Conservation (phyloP, 2,329 filamentous ascomycete genomes). For the Xylariomycetidae sp. region DNA sequence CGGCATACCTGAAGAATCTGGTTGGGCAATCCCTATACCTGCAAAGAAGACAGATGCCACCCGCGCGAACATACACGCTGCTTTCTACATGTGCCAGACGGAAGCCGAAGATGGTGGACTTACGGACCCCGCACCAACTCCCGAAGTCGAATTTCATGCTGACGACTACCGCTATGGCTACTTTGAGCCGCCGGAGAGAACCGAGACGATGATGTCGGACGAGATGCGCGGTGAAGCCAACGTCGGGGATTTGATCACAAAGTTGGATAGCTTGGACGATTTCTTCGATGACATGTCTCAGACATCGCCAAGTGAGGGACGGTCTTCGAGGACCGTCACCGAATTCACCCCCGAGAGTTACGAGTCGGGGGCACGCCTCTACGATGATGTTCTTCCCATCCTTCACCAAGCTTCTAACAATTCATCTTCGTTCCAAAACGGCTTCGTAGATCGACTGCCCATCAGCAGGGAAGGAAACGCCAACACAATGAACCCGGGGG, state of each 20-base stretch:
- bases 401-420: slow-evolving; percentile 78
- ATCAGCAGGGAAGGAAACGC: slow-evolving; percentile 52
- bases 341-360: slow-evolving; percentile 60
- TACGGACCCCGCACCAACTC: slow-evolving; percentile 61
- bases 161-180: slow-evolving; percentile 84
- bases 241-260: slow-evolving; percentile 76
- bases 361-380: slow-evolving; percentile 74
- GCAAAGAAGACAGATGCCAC: slow-evolving; percentile 84
- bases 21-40: slow-evolving; percentile 93
- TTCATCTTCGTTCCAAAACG: slow-evolving; percentile 81
- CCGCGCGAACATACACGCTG: slow-evolving; percentile 86
- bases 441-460: slow-evolving; percentile 69
- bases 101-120: slow-evolving; percentile 50
- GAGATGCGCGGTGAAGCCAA: slow-evolving; percentile 66
- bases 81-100: slow-evolving; percentile 88
- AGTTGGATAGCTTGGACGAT: slow-evolving; percentile 72
- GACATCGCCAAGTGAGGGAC: slow-evolving; percentile 55
- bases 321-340: slow-evolving; percentile 57
- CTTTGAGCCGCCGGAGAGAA: slow-evolving; percentile 65
- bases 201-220: slow-evolving; percentile 90
- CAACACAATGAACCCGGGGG: slow-evolving; percentile 58
- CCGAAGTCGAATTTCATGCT: slow-evolving; percentile 85
- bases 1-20: slow-evolving; percentile 90
- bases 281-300: slow-evolving; percentile 68
- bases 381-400: slow-evolving; percentile 89